Evolutionary conservation across 2,329 filamentous ascomycete genomes (phyloP).

Genomic region (Atkinsonella texensis): DNA sequence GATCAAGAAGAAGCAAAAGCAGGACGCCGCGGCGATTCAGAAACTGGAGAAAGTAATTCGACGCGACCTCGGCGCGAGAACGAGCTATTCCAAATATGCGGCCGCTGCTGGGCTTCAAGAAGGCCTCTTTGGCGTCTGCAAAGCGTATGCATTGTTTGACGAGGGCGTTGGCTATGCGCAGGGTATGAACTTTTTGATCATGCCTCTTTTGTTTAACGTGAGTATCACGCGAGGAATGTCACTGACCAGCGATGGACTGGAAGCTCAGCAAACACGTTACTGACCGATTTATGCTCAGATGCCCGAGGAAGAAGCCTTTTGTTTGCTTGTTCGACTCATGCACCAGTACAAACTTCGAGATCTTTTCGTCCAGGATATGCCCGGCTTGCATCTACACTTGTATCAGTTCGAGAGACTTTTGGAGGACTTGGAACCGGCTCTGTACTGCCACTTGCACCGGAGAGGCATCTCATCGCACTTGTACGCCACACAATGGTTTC

Average conservation of each 20-base stretch:
- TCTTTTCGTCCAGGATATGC: slow-evolving; percentile 92
- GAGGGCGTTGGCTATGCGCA: slow-evolving; percentile 93
- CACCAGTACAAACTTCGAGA: slow-evolving; percentile 90
- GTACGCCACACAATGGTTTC: slow-evolving; percentile 97
- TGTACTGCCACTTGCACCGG: slow-evolving; percentile 88
- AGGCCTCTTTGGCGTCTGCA: slow-evolving; percentile 88
- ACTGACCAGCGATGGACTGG: too few relatives aligned
- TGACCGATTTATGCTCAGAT: slow-evolving; percentile 43
- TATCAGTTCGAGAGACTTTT: slow-evolving; percentile 92
- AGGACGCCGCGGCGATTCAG: slow-evolving; percentile 58
- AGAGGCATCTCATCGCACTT: slow-evolving; percentile 80
- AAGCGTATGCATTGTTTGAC: slow-evolving; percentile 92
- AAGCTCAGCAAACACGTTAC: background rate
- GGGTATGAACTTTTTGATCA: slow-evolving; percentile 96
- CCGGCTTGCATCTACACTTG: slow-evolving; percentile 81
- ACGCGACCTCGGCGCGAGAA: slow-evolving; percentile 80
- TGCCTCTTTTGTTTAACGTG: slow-evolving; percentile 91
- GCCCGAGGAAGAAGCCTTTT: slow-evolving; percentile 95
- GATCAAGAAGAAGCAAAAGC: slow-evolving; percentile 66
- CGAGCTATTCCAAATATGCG: slow-evolving; percentile 93
- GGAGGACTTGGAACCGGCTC: slow-evolving; percentile 84
- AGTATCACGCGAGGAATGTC: slow-evolving; percentile 19
- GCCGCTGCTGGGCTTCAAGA: slow-evolving; percentile 86
- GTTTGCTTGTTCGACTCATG: slow-evolving; percentile 85
- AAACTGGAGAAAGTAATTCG: slow-evolving; percentile 89